Percentiles rank a stretch among this genome's conserved stretches.
Evolutionary conservation across 495 filamentous ascomycete genomes (phyloP).

Genomic region (Aspergillus cristatus): DNA sequence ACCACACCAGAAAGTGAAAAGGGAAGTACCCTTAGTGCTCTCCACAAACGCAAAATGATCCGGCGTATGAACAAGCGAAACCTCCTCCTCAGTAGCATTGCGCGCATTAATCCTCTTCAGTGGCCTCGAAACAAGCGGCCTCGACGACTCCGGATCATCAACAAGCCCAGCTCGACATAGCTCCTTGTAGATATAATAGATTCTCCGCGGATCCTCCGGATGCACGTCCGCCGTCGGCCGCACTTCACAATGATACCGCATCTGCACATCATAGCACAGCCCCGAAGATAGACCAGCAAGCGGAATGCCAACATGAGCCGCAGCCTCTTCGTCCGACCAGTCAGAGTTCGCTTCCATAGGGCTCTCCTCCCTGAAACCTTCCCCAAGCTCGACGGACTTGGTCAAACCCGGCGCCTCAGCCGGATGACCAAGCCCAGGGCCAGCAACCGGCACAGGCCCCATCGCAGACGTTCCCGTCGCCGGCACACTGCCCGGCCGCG

Average conservation of each 20-base stretch:
- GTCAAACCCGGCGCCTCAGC: constrained; percentile 12
- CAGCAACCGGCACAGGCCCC: neutral
- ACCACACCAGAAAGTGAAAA: too few species aligned
- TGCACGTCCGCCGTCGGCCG: constrained; percentile 64
- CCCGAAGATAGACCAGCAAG: constrained; percentile 53
- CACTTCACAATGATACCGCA: constrained; percentile 85
- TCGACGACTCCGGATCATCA: constrained; percentile 41
- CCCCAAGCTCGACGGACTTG: constrained; percentile 19
- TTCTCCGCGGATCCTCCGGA: constrained; percentile 87
- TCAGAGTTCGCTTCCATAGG: constrained; percentile 31
- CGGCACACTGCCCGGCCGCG: constrained; percentile 1
- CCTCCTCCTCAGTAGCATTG: constrained; percentile 64
- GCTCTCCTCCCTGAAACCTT: constrained; percentile 21
- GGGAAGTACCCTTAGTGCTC: constrained; percentile 41
- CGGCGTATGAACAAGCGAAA: constrained; percentile 63
- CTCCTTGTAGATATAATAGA: constrained; percentile 79
- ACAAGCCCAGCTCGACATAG: constrained; percentile 73
- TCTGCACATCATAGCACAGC: constrained; percentile 82
- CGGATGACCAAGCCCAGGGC: constrained; percentile 3
- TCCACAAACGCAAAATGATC: constrained; percentile 72
- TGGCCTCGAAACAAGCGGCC: constrained; percentile 44
- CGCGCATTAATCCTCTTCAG: constrained; percentile 71
- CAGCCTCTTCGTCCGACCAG: constrained; percentile 29
- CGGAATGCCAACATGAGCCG: constrained; percentile 19
- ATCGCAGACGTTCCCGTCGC: neutral